Evolutionary conservation across 352 stramenopile species (phyloP), one percentile per base, ranked within the genome.

Genomic region (Globisporangium rhizosaccharum): DNA sequence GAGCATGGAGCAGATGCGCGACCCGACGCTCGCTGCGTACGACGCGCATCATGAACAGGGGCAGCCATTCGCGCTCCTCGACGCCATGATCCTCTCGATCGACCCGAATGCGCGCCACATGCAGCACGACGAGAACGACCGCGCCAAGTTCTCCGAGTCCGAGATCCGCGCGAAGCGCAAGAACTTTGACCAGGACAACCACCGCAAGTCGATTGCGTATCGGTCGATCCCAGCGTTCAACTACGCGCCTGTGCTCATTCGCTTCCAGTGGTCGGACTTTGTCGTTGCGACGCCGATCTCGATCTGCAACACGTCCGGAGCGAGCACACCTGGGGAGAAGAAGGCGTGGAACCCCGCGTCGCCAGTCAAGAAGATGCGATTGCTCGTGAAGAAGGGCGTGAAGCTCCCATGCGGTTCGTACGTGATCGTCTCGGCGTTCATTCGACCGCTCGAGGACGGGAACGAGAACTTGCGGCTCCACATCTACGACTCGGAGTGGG

Each of bases 231-330:
- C 79, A 20, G 71, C 77, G 10, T 90, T 90, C 58, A 88, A 88
- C 41, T 88, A 88, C 59, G 66, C 75, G 44, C 76, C 76, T 0
- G 70, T 90, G 39, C 26, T 72, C 14, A 79, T 90, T 56, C 76
- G 85, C 39, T 88, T 90, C 55, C 75, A 90, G 57, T 88, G 80
- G 77, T 88, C 77, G 0, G 77, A 87, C 51, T 90, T 90, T 39
- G 77, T 90, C 9, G 71, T 90, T 17, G 80, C 80, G 6, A 79
- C 63, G 6, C 76, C 79, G 0, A 77, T 87, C 37, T 56, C 66
- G 10, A 28, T 60, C 3, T 65, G 46, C 25, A 57, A 48, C 18
- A 25, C 23, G 15, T 12, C 33, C 8, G 30, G 14, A 12, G 11
- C 20, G 17, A 28, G 45, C 33, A 20, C 51, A 17, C 18, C 36